Percentiles rank a stretch among this genome's conserved stretches.
These are phyloP conservation scores for Globisporangium lucens DNA, from an alignment of 352 stramenopile species.

Conservation along the genomic window DNA sequence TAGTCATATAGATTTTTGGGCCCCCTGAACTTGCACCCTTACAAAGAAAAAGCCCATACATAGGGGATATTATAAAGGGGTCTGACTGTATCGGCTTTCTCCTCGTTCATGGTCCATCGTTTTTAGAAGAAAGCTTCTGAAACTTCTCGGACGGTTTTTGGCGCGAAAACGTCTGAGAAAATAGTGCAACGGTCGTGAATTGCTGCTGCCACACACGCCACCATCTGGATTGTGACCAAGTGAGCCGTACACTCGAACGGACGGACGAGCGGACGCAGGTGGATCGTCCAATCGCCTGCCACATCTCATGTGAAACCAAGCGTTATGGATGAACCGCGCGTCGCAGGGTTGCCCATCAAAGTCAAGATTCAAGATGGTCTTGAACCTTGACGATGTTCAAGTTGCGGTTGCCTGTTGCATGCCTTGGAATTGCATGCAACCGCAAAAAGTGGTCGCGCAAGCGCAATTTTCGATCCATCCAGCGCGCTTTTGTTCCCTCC, in stretches of 20 bases:
- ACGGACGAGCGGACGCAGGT: background rate
- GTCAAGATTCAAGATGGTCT: background rate
- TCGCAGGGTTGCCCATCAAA: background rate
- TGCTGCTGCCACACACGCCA: background rate
- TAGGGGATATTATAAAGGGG: slow-evolving; percentile 1
- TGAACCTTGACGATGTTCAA: background rate
- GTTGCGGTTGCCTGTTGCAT: background rate
- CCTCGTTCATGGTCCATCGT: too few relatives aligned
- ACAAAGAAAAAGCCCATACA: background rate
- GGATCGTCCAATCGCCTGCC: too few relatives aligned
- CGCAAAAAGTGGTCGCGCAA: background rate
- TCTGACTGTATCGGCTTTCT: background rate
- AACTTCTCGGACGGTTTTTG: too few relatives aligned
- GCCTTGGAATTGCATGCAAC: background rate
- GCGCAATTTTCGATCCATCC: background rate
- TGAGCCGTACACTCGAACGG: background rate
- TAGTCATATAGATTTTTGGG: background rate
- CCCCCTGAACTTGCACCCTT: too few relatives aligned
- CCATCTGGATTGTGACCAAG: background rate
- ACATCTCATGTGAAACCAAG: background rate
- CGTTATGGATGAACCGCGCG: background rate
- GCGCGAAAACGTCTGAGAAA: too few relatives aligned
- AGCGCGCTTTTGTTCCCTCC: background rate
- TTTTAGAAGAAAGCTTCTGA: too few relatives aligned
- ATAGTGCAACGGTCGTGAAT: background rate